Base-by-base conservation (phyloP, 352 stramenopile genomes). In the Thalassiosira mediterranea region DNA sequence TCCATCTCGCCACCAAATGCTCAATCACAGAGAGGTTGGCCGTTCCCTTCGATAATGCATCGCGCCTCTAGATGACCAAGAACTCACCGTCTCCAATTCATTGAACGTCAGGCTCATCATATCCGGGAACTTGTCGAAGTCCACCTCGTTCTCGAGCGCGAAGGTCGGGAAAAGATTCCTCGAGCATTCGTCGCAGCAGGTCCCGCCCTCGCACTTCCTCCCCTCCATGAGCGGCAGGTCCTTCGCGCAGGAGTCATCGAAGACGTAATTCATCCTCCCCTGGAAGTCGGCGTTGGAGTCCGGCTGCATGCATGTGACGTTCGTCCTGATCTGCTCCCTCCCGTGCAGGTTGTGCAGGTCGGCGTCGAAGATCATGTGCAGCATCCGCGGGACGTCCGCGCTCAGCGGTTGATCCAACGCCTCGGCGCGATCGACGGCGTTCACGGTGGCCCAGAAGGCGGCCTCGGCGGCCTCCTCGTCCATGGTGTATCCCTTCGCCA, bases 131-230 rank as follows among this genome's bases (percentile, higher is more conserved):
- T 29, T 70, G 3, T 61, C 52, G 15, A 79, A 44, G 29, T 57
- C 19, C 38, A 7, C 58, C 37, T 83, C 74, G 8, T 7, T 4
- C 2, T 68, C 44, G 2, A 10, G 25, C 23, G 60, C 60, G 67
- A 83, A 83, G n/a, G 67, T 75, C 3, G 67, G 74, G 26, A 78
- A 83, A 37, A 83, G 58, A 29, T 77, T 83, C 10, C 74, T 65
- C 32, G 59, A 75, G 37, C 74, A 83, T 25, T 11, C 34, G 47
- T 76, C 74, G 47, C 74, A 83, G 34, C 74, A 83, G 13, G 34
- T 59, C 1, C 74, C 74, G 25, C 37, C 74, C 31, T 83, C 65
- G 42, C 74, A 83, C 10, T 23, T 11, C 11, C 74, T 28, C 3
- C 74, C 74, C 28, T 78, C 66, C 17, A 29, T 47, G 1, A 83